Percentiles rank a stretch among this genome's conserved stretches.
Conservation (phyloP, 2,329 filamentous ascomycete species). For the Alternaria sp. region DNA sequence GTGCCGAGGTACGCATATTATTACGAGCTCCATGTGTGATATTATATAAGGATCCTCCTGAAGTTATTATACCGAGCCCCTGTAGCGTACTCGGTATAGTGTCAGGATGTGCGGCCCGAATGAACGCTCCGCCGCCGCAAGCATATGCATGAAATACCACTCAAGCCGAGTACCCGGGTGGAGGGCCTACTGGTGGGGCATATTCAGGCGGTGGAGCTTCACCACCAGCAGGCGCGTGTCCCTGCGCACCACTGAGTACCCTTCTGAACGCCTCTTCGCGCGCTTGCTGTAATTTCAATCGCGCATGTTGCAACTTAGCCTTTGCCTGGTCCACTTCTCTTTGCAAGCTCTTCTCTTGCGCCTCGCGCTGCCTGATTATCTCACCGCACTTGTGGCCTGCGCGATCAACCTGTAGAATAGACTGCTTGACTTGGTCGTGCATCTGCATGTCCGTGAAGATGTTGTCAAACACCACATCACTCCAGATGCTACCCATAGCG, state of each 20-base stretch:
- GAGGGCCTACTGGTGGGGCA: slow-evolving; percentile 20
- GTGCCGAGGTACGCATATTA: neutral
- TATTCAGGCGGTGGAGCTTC: slow-evolving; percentile 22
- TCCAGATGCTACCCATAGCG: slow-evolving; percentile 58
- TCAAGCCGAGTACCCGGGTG: slow-evolving; percentile 15
- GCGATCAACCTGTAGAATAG: slow-evolving; percentile 44
- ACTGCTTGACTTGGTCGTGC: slow-evolving; percentile 61
- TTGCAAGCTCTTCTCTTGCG: slow-evolving; percentile 34
- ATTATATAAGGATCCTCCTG: neutral
- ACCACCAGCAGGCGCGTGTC: slow-evolving; percentile 1
- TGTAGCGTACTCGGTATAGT: neutral
- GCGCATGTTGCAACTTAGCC: slow-evolving; percentile 39
- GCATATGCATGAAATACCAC: neutral
- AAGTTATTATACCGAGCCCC: slow-evolving; percentile 4
- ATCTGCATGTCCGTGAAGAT: slow-evolving; percentile 63
- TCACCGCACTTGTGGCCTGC: slow-evolving; percentile 41
- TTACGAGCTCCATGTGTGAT: neutral
- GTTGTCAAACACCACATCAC: slow-evolving; percentile 65
- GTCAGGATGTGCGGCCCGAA: slow-evolving; percentile 3
- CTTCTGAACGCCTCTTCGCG: slow-evolving; percentile 56
- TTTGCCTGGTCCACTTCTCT: slow-evolving; percentile 44
- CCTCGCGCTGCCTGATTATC: slow-evolving; percentile 47
- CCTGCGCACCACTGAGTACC: slow-evolving; percentile 27
- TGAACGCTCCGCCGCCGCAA: neutral
- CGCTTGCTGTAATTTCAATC: slow-evolving; percentile 55